Evolutionary conservation across 1,139 yeast species (phyloP).

Genomic region (Blastobotrys ciferrii): DNA sequence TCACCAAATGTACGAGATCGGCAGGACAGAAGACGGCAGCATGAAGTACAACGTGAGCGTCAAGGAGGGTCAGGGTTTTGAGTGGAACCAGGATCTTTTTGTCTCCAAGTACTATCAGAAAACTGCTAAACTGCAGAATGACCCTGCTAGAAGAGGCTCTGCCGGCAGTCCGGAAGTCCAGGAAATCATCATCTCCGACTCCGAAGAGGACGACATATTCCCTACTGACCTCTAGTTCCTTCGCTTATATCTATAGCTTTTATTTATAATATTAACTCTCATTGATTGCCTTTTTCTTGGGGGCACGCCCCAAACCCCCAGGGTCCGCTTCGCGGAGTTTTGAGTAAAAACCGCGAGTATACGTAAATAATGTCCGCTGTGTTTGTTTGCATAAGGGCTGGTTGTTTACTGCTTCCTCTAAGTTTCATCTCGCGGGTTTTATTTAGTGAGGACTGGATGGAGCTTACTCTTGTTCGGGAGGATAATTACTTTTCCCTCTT

Average conservation of each 20-base stretch:
- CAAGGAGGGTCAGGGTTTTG: conserved; percentile 68
- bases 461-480: too few relatives aligned
- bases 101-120: conserved; percentile 60
- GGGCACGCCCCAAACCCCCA: too few relatives aligned
- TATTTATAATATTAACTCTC: neutral
- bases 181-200: conserved; percentile 12
- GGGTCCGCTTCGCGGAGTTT: too few relatives aligned
- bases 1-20: conserved; percentile 55
- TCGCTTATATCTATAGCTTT: neutral
- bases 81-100: conserved; percentile 72
- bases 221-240: conserved; percentile 22
- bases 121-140: neutral
- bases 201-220: conserved; percentile 26
- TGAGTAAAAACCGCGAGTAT: too few relatives aligned
- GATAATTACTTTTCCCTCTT: too few relatives aligned
- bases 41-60: conserved; percentile 42
- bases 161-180: conserved; percentile 1
- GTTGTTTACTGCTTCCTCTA: too few relatives aligned
- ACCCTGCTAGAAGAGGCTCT: neutral
- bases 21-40: conserved; percentile 28
- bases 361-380: too few relatives aligned
- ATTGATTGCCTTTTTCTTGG: too few relatives aligned
- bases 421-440: too few relatives aligned
- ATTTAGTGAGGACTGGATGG: too few relatives aligned
- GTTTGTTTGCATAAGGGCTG: too few relatives aligned